Evolutionary conservation across 176 grass and related monocot genomes (phyloP), one percentile per base, ranked within the genome.

Genomic region (Tillandsia fasciculata): DNA sequence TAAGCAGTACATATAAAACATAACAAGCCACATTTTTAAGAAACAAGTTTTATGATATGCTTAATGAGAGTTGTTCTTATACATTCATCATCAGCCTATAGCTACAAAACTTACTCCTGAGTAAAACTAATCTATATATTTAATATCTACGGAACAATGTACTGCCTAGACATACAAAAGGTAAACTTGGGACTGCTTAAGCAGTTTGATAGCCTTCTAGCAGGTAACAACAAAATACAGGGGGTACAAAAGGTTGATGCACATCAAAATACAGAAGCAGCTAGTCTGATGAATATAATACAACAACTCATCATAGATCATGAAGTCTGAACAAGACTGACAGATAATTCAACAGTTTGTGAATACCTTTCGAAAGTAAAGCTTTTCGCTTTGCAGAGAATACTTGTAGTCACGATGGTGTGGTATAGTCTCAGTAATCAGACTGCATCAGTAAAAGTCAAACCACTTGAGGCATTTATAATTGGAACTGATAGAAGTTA

Each of bases 381-480:
- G 50, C 52, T 28, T 77, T 61, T 78, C 81, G 26, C 63, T 69
- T 68, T 69, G 75, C 3, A 66, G 14, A 73, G 64, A 78, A 26
- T 72, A 57, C 33, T 51, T 61, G 53, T 74, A 83, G 15, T 83
- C 81, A 28, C 59, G 76, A 68, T 83, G 81, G 63, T 15, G 51
- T 11, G 81, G 74, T 74, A 83, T 77, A 54, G 81, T 83, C 59
- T 83, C 81, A 68, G 50, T 59, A 53, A 83, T 83, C 49, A 83
- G 66, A 68, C 81, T 83, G 69, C 29, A 82, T 48, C 27, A 77
- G 18, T 71, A 72, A 67, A 53, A 12, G 11, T 59, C 28, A 70
- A n/a, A 49, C 70, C 29, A 47, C 8, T 28, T 42, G 7, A 47
- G 14, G 29, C 22, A 47, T 29, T 66, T 12, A 15, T 8, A 4